Percentiles rank a stretch among this genome's conserved stretches.
Conservation (phyloP, 176 grass and related monocot genomes). For the barley (Hordeum vulgare) region DNA sequence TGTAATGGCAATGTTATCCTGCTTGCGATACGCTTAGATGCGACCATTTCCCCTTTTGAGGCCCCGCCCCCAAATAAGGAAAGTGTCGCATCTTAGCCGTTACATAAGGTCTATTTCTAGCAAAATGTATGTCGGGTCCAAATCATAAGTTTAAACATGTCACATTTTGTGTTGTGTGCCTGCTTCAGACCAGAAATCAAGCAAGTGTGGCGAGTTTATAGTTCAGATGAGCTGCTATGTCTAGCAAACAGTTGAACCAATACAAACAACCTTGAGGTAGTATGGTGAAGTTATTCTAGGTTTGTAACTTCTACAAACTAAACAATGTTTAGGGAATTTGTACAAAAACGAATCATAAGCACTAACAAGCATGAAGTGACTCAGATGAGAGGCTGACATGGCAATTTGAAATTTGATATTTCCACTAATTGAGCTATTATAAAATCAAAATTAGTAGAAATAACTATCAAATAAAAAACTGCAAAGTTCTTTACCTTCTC, state of each 20-base stretch:
- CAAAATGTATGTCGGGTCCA: not conserved
- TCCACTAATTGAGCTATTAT: not conserved
- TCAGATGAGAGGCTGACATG: not conserved
- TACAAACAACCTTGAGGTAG: not conserved
- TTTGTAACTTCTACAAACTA: not conserved
- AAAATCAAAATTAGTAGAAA: not conserved
- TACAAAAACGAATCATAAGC: constrained; percentile 4
- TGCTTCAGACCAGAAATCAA: constrained; percentile 1
- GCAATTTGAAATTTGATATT: constrained; percentile 3
- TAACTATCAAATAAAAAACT: not conserved
- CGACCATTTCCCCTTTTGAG: no score
- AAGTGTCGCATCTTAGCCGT: no score
- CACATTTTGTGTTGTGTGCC: not conserved
- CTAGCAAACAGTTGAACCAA: not conserved
- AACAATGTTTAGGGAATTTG: constrained; percentile 3
- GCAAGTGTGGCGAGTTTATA: not conserved
- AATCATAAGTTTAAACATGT: not conserved
- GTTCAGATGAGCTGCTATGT: not conserved
- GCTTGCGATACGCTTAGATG: no score
- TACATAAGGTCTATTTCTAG: not conserved
- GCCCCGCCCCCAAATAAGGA: no score
- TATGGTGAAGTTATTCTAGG: not conserved
- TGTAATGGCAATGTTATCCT: no score
- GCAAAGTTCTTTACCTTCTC: constrained; percentile 66
- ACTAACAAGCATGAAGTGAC: not conserved